Percentiles rank a stretch among this genome's conserved stretches.
phyloP scores from a whole-genome alignment of 192 early-diverging fungal genomes.

The Mycoemilia scoparia region DNA sequence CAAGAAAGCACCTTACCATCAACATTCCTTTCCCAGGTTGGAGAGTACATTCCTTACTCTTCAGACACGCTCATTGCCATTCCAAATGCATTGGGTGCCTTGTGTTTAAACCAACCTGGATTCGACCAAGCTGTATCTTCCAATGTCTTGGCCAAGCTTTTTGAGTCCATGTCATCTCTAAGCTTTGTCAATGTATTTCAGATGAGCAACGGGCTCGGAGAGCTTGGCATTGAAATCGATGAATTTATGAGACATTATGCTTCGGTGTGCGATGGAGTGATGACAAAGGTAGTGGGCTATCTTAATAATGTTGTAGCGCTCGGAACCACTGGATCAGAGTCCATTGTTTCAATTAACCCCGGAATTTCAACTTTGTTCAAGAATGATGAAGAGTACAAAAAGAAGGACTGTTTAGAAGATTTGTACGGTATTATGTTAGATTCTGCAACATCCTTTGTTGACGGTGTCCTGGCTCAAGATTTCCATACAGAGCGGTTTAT shows the following conservation, averaged over 20 bases:
- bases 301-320: slow-evolving; percentile 45
- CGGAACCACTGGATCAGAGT: slow-evolving; percentile 26
- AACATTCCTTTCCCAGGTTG: slow-evolving; percentile 52
- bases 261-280: slow-evolving; percentile 48
- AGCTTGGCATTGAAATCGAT: slow-evolving; percentile 72
- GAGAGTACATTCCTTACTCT: slow-evolving; percentile 51
- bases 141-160: slow-evolving; percentile 50
- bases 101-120: slow-evolving; percentile 78
- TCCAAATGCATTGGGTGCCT: slow-evolving; percentile 87
- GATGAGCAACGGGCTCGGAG: slow-evolving; percentile 69
- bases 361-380: slow-evolving; percentile 23
- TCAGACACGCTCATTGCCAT: slow-evolving; percentile 64
- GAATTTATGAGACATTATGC: slow-evolving; percentile 96
- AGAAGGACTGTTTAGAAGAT: slow-evolving; percentile 33
- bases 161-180: slow-evolving; percentile 54
- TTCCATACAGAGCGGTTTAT: slow-evolving; percentile 21
- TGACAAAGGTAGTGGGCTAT: slow-evolving; percentile 48
- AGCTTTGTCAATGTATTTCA: slow-evolving; percentile 59
- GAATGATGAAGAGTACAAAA: slow-evolving; percentile 16
- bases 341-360: slow-evolving; percentile 11
- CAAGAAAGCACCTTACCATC: slow-evolving; percentile 83
- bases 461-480: slow-evolving; percentile 26
- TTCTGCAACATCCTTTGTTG: slow-evolving; percentile 27
- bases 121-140: slow-evolving; percentile 63
- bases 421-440: slow-evolving; percentile 34